Conservation (phyloP, 2,329 filamentous ascomycete species). For the Cladosporium sp. region DNA sequence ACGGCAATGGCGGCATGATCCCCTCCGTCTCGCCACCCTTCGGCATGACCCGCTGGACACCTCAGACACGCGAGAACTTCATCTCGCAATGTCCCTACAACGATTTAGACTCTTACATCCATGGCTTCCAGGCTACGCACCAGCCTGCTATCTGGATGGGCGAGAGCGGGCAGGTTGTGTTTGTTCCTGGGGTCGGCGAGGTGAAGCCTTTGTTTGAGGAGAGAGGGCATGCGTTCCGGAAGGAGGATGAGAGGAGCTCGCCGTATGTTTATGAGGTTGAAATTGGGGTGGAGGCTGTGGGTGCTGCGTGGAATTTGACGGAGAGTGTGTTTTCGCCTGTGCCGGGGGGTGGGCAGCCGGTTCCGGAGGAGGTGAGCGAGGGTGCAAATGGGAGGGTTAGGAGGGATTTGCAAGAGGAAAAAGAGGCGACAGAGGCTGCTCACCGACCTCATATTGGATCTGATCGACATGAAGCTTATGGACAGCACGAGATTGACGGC, state of each 20-base stretch:
- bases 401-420: constrained; percentile 23
- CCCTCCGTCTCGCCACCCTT: constrained; percentile 43
- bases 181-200: constrained; percentile 43
- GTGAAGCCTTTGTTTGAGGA: constrained; percentile 42
- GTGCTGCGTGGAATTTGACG: constrained; percentile 35
- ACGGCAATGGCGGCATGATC: constrained; percentile 37
- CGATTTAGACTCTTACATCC: constrained; percentile 45
- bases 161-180: constrained; percentile 48
- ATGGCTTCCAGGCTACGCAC: constrained; percentile 53
- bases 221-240: constrained; percentile 44
- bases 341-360: constrained; percentile 44
- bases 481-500: not conserved
- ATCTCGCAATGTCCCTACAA: constrained; percentile 53
- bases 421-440: not conserved
- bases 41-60: constrained; percentile 55
- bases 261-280: constrained; percentile 50
- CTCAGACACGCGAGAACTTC: constrained; percentile 50
- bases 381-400: constrained; percentile 45
- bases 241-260: constrained; percentile 46
- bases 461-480: not conserved
- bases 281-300: constrained; percentile 38
- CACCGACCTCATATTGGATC: not conserved
- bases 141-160: constrained; percentile 57
- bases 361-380: constrained; percentile 39
- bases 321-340: constrained; percentile 40